Evolutionary conservation across 1,139 yeast genomes (phyloP).

Genomic region (Hemisphaericaspora subhashii): DNA sequence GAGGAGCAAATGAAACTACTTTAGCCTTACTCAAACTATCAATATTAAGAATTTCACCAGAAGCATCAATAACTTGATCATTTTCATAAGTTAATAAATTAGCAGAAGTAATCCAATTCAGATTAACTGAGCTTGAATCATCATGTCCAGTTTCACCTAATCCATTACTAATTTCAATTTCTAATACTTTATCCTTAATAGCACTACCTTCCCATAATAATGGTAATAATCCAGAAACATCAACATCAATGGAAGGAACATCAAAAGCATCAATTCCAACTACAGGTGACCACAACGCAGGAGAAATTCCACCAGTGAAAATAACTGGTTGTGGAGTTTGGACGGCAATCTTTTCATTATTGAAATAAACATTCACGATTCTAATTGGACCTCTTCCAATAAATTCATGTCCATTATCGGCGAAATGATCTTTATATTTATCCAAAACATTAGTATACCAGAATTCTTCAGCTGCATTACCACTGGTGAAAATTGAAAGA

Average conservation of each 20-base stretch:
- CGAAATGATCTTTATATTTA: slow-evolving; percentile 38
- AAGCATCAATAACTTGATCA: slow-evolving; percentile 31
- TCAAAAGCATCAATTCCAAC: slow-evolving; percentile 76
- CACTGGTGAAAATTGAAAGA: slow-evolving; percentile 66
- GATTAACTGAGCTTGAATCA: slow-evolving; percentile 39
- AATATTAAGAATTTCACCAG: slow-evolving; percentile 39
- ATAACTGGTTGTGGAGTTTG: slow-evolving; percentile 61
- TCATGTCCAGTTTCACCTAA: slow-evolving; percentile 34
- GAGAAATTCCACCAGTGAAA: slow-evolving; percentile 78
- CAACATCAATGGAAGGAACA: slow-evolving; percentile 62
- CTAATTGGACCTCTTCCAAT: slow-evolving; percentile 69
- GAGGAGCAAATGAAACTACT: slow-evolving; percentile 25
- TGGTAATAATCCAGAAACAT: slow-evolving; percentile 68
- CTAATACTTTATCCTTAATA: slow-evolving; percentile 27
- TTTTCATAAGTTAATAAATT: slow-evolving; percentile 64
- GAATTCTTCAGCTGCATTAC: slow-evolving; percentile 78
- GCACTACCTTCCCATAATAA: slow-evolving; percentile 48
- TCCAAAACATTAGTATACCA: slow-evolving; percentile 74
- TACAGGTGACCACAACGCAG: slow-evolving; percentile 76
- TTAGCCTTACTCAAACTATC: slow-evolving; percentile 19
- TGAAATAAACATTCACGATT: slow-evolving; percentile 50
- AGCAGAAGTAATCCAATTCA: slow-evolving; percentile 73
- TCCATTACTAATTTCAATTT: slow-evolving; percentile 60
- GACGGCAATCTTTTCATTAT: slow-evolving; percentile 49
- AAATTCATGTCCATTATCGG: slow-evolving; percentile 32